A percentile compares a stretch with the other conserved stretches of the same genome.
phyloP scores from a whole-genome alignment of 192 early-diverging fungal species.

The Diversispora epigaea region DNA sequence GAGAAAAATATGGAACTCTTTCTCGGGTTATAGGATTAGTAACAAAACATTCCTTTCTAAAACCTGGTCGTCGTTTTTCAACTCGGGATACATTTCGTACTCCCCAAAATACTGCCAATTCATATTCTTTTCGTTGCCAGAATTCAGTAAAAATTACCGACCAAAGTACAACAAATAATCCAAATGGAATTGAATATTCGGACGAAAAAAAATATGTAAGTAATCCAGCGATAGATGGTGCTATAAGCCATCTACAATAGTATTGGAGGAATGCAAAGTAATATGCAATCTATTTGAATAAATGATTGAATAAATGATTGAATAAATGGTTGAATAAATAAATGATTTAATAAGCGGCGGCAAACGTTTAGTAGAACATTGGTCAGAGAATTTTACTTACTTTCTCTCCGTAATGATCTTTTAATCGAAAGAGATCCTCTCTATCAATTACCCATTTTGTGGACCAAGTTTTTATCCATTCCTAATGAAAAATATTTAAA shows the following conservation, averaged over 20 bases:
- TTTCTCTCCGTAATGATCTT: conserved; percentile 86
- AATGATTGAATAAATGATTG: not conserved
- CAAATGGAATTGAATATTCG: conserved; percentile 66
- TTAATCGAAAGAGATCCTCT: conserved; percentile 70
- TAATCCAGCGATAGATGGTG: conserved; percentile 66
- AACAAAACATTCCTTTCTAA: conserved; percentile 59
- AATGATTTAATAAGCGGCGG: not conserved
- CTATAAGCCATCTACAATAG: conserved; percentile 75
- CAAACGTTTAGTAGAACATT: not conserved
- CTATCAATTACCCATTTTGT: conserved; percentile 75
- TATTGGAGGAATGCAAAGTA: conserved; percentile 95
- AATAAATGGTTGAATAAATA: not conserved
- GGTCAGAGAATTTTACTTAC: conserved; percentile 3
- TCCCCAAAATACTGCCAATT: conserved; percentile 78
- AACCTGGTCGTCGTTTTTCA: conserved; percentile 67
- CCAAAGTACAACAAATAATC: conserved; percentile 66
- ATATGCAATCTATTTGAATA: conserved; percentile 59
- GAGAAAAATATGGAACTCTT: conserved; percentile 66
- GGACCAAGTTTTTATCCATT: conserved; percentile 82
- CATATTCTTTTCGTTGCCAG: conserved; percentile 78
- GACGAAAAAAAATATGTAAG: conserved; percentile 52
- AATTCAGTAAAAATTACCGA: conserved; percentile 69
- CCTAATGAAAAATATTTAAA: conserved; percentile 30
- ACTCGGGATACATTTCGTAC: conserved; percentile 57
- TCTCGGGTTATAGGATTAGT: conserved; percentile 76